These are phyloP conservation scores for Flaveria robusta DNA, from an alignment of 129 eudicot genomes.

Conservation along the genomic window DNA sequence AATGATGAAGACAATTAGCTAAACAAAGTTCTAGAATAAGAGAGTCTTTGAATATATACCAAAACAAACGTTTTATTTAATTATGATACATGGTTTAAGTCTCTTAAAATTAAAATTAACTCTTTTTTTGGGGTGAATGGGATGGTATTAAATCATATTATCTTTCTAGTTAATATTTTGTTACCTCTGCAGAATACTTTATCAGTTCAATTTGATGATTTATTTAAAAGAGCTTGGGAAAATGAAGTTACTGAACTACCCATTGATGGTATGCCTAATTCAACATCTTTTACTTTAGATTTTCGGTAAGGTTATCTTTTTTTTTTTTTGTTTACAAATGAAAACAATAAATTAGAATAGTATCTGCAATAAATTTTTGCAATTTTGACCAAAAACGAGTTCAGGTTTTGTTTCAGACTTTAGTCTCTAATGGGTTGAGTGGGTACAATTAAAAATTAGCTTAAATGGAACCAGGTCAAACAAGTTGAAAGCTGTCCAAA, in stretches of 20 bases:
- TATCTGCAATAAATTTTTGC: too few relatives aligned
- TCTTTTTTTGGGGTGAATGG: background rate
- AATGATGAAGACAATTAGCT: conserved; percentile 4
- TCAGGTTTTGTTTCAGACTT: background rate
- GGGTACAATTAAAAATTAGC: background rate
- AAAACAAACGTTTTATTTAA: background rate
- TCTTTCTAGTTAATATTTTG: conserved; percentile 27
- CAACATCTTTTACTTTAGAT: background rate
- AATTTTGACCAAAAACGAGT: background rate
- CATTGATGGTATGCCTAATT: conserved; percentile 58
- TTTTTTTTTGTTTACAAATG: background rate
- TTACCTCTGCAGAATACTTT: conserved; percentile 61
- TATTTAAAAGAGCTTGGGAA: conserved; percentile 97
- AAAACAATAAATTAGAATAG: too few relatives aligned
- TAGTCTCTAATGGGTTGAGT: background rate
- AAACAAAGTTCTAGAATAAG: background rate
- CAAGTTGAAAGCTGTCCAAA: background rate
- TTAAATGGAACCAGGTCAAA: background rate
- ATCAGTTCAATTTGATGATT: conserved; percentile 91
- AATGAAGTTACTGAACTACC: conserved; percentile 60
- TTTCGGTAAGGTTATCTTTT: conserved; percentile 10
- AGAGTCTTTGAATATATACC: background rate
- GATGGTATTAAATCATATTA: conserved; percentile 16
- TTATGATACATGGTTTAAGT: conserved; percentile 12
- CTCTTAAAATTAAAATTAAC: conserved; percentile 9